Base-by-base conservation (phyloP, 208 protist genomes). In the Endotrypanum monterogeii region DNA sequence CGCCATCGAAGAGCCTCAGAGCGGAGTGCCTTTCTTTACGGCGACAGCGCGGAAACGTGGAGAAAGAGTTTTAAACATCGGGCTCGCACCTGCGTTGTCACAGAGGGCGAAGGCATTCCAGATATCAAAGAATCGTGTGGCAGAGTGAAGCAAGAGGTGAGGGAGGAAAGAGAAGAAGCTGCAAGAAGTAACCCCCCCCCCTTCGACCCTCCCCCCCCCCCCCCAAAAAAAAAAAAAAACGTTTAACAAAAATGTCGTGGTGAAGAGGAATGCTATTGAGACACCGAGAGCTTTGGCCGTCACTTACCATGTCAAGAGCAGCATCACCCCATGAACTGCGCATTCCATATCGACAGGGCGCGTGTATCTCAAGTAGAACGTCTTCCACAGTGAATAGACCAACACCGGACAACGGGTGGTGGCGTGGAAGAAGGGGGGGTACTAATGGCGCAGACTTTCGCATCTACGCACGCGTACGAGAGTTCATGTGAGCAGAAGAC, bases 1-100 rank as follows among this genome's bases (percentile, higher is more conserved):
- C 30, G 71, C 37, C 76, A 83, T 78, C 28, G 16, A 5, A 54
- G 18, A 37, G 61, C n/a, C 44, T 35, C 28, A 39, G 30, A 11
- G 37, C 23, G 60, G 18, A 30, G 18, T 20, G 12, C 23, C 60
- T 46, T 20, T 41, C 3, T 2, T n/a, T 30, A 16, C 28, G 35
- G 18, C 37, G n/a, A 48, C 32, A 23, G 25, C 28, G 16, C 8
- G 32, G 20, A 65, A 23, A 46, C 11, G 37, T 8, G 60, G 9
- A 23, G 44, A 50, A 67, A 57, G 28, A 65, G 32, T 46, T 23
- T 46, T 18, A 61, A 44, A 20, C 25, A 61, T 23, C 14, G 23
- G 25, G 16, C n/a, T 37, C 12, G 46, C 32, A 48, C 60, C 16
- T 23, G 16, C 58, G 23, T 7, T 18, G 46, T 23, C 16, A 39